phyloP scores from a whole-genome alignment of 805 yeast species.

The Scheffersomyces ergatensis region DNA sequence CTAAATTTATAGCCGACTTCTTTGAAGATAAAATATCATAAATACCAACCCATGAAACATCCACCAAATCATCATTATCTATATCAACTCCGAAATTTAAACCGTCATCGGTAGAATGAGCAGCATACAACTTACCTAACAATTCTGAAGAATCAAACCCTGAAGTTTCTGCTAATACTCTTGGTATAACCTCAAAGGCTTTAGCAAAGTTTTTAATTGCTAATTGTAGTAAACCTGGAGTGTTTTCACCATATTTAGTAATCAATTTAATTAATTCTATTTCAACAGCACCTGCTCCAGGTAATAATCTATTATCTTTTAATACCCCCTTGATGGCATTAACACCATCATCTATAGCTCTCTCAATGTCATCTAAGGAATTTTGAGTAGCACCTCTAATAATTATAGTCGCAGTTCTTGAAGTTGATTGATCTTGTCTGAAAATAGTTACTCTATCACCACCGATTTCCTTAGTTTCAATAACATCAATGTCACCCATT shows the following conservation, averaged over 20 bases:
- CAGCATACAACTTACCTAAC: slow-evolving; percentile 85
- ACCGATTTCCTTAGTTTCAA: slow-evolving; percentile 92
- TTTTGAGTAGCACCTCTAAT: slow-evolving; percentile 96
- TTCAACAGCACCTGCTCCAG: slow-evolving; percentile 97
- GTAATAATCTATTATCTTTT: slow-evolving; percentile 73
- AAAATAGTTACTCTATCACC: slow-evolving; percentile 96
- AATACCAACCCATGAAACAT: slow-evolving; percentile 66
- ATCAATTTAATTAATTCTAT: slow-evolving; percentile 79
- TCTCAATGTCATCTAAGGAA: slow-evolving; percentile 88
- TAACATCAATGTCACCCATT: slow-evolving; percentile 81
- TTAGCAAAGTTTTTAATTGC: slow-evolving; percentile 93
- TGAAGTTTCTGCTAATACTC: slow-evolving; percentile 90
- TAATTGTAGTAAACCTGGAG: slow-evolving; percentile 89
- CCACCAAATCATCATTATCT: slow-evolving; percentile 66
- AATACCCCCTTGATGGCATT: slow-evolving; percentile 85
- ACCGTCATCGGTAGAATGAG: slow-evolving; percentile 58
- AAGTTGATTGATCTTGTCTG: slow-evolving; percentile 72
- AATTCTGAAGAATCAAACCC: slow-evolving; percentile 90
- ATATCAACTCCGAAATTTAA: slow-evolving; percentile 70
- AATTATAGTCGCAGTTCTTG: slow-evolving; percentile 83
- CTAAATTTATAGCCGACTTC: slow-evolving; percentile 84
- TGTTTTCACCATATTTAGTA: slow-evolving; percentile 84
- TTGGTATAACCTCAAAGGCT: slow-evolving; percentile 92
- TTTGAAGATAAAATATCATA: slow-evolving; percentile 80
- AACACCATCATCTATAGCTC: slow-evolving; percentile 97